These are phyloP conservation scores for Scolecobasidium constrictum DNA, from an alignment of 2,329 filamentous ascomycete species.

Conservation along the genomic window DNA sequence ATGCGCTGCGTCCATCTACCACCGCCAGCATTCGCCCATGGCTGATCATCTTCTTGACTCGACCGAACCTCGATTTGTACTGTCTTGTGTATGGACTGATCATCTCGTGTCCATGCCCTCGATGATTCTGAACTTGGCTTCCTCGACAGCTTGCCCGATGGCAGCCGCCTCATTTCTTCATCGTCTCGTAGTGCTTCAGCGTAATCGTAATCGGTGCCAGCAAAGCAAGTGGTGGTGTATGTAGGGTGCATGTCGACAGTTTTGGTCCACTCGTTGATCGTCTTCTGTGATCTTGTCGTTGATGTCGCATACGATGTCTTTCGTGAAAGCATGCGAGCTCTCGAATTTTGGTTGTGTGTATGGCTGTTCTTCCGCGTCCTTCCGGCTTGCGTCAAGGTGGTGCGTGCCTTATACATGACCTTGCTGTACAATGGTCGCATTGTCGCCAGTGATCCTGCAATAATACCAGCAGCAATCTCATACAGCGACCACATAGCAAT, in stretches of 20 bases:
- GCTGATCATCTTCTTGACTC: background rate
- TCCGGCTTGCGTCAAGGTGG: slow-evolving; percentile 2
- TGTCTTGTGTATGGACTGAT: slow-evolving; percentile 1
- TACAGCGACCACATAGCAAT: slow-evolving; percentile 2
- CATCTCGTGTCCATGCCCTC: slow-evolving; percentile 7
- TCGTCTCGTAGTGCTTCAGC: background rate
- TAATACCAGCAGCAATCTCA: slow-evolving; percentile 10
- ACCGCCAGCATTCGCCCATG: background rate
- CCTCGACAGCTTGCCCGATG: too few relatives aligned
- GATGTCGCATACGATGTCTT: slow-evolving; percentile 1
- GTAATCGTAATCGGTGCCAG: slow-evolving; percentile 1
- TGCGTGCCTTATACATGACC: slow-evolving; percentile 5
- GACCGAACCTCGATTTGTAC: slow-evolving; percentile 9
- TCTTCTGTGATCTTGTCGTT: background rate
- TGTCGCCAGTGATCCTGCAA: slow-evolving; percentile 10
- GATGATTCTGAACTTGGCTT: too few relatives aligned
- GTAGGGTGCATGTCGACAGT: background rate
- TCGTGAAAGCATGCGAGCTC: background rate
- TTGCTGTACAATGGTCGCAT: slow-evolving; percentile 10
- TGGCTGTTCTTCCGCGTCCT: background rate
- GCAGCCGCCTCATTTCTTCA: too few relatives aligned
- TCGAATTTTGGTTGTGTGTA: background rate
- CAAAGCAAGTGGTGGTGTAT: slow-evolving; percentile 6
- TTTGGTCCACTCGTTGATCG: background rate
- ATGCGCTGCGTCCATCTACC: slow-evolving; percentile 1